Conservation (phyloP, 2,329 filamentous ascomycete genomes). For the Intubia oerlemansii region DNA sequence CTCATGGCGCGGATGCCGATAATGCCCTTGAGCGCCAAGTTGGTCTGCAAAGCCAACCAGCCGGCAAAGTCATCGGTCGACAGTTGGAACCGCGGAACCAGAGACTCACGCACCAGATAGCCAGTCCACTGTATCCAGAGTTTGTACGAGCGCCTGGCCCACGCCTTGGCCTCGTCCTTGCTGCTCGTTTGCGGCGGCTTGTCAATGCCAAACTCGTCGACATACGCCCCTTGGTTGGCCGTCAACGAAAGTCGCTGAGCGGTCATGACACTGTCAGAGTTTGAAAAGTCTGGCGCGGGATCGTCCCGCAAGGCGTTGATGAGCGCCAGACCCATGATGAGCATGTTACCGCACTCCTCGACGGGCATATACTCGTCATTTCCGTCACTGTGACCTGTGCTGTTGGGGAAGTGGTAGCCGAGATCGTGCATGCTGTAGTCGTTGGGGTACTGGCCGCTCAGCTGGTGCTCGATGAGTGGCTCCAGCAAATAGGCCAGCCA, state of each 20-base stretch:
- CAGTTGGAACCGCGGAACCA: conserved; percentile 50
- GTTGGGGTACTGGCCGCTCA: conserved; percentile 66
- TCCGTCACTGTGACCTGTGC: conserved; percentile 47
- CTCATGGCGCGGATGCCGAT: conserved; percentile 62
- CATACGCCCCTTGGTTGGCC: conserved; percentile 3
- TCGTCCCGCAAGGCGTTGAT: conserved; percentile 50
- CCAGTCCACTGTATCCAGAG: conserved; percentile 61
- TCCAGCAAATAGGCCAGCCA: conserved; percentile 63
- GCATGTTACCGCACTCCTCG: conserved; percentile 52
- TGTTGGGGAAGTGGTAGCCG: conserved; percentile 48
- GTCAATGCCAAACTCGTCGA: conserved; percentile 10
- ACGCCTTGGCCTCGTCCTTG: conserved; percentile 18
- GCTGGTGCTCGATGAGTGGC: conserved; percentile 58
- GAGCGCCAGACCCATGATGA: conserved; percentile 43
- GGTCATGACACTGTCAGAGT: no score
- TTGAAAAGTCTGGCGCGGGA: conserved; percentile 23
- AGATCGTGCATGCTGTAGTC: conserved; percentile 59
- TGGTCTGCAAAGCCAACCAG: conserved; percentile 53
- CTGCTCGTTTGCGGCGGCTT: conserved; percentile 31
- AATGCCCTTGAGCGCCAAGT: conserved; percentile 56
- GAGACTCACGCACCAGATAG: conserved; percentile 47
- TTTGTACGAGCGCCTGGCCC: conserved; percentile 32
- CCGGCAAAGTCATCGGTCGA: conserved; percentile 64
- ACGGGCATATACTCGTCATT: conserved; percentile 53
- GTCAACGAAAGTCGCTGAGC: conserved; percentile 4